Conservation (phyloP, 2,329 filamentous ascomycete species). For the Xylaria sp. region DNA sequence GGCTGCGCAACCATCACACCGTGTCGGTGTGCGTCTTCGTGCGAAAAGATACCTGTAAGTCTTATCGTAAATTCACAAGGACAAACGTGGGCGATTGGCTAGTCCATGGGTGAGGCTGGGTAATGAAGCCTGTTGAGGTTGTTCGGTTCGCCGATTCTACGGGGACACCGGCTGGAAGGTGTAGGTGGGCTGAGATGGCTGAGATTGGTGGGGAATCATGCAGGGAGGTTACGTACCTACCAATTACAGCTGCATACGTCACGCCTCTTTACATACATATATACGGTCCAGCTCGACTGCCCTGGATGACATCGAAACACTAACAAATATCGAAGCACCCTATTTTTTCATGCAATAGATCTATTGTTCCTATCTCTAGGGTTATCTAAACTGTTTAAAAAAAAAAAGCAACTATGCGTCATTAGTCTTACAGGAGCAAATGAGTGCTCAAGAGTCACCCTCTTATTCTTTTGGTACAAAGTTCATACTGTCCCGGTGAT, state of each 20-base stretch:
- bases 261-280: constrained; percentile 15
- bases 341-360: not conserved
- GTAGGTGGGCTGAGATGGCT: not conserved
- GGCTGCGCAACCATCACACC: constrained; percentile 12
- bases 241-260: constrained; percentile 27
- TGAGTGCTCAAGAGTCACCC: not conserved
- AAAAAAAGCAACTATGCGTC: not conserved
- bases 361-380: not conserved
- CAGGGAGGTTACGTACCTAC: not conserved
- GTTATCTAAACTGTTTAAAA: not conserved
- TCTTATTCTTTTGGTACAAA: constrained; percentile 45
- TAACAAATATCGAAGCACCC: not conserved
- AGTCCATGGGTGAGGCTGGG: constrained; percentile 13
- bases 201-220: constrained; percentile 21
- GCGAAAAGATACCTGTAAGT: constrained; percentile 20
- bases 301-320: no score
- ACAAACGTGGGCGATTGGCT: constrained; percentile 12
- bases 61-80: constrained; percentile 11
- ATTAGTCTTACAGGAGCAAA: not conserved
- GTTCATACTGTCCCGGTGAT: constrained; percentile 62
- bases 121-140: constrained; percentile 11
- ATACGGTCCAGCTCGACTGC: no score
- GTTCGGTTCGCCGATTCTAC: not conserved
- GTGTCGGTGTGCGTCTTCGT: constrained; percentile 8
- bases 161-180: constrained; percentile 8